Conservation (phyloP, 2,329 filamentous ascomycete genomes). For the Reticulascus tulasneorum region DNA sequence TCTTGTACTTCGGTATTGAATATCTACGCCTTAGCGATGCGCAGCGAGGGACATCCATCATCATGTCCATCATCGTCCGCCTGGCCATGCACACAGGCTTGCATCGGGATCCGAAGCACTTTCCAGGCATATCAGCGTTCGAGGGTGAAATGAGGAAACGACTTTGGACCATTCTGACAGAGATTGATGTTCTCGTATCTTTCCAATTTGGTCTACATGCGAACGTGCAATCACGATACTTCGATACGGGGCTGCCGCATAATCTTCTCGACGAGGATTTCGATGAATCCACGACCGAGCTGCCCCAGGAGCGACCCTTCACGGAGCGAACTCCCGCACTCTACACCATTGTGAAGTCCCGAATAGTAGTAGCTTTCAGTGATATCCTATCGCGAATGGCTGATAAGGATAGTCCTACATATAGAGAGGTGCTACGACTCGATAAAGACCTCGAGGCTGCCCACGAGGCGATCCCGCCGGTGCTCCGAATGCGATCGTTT, state of each 20-base stretch:
- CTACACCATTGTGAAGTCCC: conserved; percentile 20
- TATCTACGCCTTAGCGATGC: conserved; percentile 3
- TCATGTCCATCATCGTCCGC: conserved; percentile 28
- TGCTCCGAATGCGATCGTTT: conserved; percentile 23
- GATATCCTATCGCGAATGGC: conserved; percentile 15
- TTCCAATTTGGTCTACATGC: conserved; percentile 41
- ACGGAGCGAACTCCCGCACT: conserved; percentile 22
- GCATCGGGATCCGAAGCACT: conserved; percentile 39
- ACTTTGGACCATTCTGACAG: conserved; percentile 34
- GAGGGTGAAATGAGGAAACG: conserved; percentile 41
- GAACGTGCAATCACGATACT: conserved; percentile 33
- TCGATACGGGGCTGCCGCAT: conserved; percentile 36
- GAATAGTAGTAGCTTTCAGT: conserved; percentile 20
- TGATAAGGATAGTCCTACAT: conserved; percentile 18
- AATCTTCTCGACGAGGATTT: conserved; percentile 43
- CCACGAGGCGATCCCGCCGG: conserved; percentile 25
- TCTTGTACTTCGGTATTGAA: conserved; percentile 3
- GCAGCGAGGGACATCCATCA: conserved; percentile 17
- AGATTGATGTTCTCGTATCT: conserved; percentile 37
- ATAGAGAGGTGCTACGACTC: conserved; percentile 32
- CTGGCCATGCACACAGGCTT: conserved; percentile 35
- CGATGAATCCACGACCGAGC: conserved; percentile 21
- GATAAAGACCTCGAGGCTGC: conserved; percentile 29
- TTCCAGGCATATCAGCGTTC: conserved; percentile 34
- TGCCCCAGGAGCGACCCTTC: conserved; percentile 30